A percentile compares a stretch with the other conserved stretches of the same genome.
Evolutionary conservation across 352 stramenopile genomes (phyloP).

Genomic region (Phytophthora hibernalis): DNA sequence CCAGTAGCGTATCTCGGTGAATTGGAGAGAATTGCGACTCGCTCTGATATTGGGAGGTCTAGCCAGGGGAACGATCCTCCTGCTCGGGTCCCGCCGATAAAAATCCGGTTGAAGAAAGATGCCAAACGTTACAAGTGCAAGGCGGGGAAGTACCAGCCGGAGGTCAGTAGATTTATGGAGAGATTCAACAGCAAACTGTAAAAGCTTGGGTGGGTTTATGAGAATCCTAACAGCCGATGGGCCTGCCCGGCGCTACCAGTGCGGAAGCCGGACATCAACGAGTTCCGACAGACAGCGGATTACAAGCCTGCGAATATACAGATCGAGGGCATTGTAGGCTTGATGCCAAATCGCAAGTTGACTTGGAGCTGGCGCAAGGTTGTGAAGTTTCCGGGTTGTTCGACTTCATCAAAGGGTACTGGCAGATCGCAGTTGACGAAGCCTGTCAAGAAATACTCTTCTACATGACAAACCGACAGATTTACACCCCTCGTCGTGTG

Average conservation of each 20-base stretch:
- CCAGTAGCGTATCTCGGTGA: conserved; percentile 1
- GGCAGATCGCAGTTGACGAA: conserved; percentile 27
- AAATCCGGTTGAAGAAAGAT: conserved; percentile 21
- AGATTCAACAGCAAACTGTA: conserved; percentile 13
- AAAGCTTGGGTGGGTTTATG: conserved; percentile 11
- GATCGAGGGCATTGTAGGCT: conserved; percentile 18
- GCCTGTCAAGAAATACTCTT: conserved; percentile 29
- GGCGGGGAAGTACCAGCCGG: conserved; percentile 12
- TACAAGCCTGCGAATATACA: conserved; percentile 16
- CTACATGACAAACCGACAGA: conserved; percentile 34
- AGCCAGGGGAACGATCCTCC: conserved; percentile 17
- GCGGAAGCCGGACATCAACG: background rate
- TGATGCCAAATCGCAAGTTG: conserved; percentile 20
- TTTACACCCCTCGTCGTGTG: conserved; percentile 35
- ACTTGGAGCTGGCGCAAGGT: conserved; percentile 10
- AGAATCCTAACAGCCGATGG: conserved; percentile 17
- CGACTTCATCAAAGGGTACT: conserved; percentile 24
- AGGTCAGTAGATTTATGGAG: conserved; percentile 6
- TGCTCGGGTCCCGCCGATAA: conserved; percentile 11
- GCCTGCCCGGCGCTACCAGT: conserved; percentile 11
- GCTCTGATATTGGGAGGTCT: conserved; percentile 17
- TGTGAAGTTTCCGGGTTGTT: conserved; percentile 20
- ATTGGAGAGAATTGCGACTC: conserved; percentile 1
- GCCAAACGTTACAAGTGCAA: conserved; percentile 21
- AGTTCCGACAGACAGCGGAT: conserved; percentile 6